Conservation (phyloP, 441 rosid species). For the Brassica balearica region DNA sequence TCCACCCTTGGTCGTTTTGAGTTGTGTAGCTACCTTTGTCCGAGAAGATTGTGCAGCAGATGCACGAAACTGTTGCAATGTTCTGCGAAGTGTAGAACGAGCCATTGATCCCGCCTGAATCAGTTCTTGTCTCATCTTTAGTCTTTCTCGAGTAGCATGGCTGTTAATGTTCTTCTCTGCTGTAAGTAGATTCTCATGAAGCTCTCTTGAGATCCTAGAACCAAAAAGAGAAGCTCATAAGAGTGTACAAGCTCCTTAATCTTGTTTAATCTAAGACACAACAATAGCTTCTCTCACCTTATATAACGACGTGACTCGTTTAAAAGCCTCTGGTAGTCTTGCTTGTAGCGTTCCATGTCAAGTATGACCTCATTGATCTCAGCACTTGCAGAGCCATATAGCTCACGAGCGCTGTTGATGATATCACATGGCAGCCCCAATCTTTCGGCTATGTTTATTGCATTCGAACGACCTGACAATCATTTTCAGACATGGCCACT, state of each 20-base stretch:
- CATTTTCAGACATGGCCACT: slow-evolving; percentile 8
- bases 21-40: slow-evolving; percentile 44
- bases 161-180: slow-evolving; percentile 62
- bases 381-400: slow-evolving; percentile 80
- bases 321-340: slow-evolving; percentile 60
- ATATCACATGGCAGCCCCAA: slow-evolving; percentile 69
- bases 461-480: slow-evolving; percentile 85
- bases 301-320: slow-evolving; percentile 57
- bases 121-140: slow-evolving; percentile 59
- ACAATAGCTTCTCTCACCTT: slow-evolving; percentile 50
- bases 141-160: slow-evolving; percentile 55
- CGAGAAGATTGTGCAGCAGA: slow-evolving; percentile 51
- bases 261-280: slow-evolving; percentile 14
- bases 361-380: slow-evolving; percentile 91
- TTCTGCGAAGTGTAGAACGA: slow-evolving; percentile 70
- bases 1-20: slow-evolving; percentile 33
- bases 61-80: slow-evolving; percentile 62
- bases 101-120: slow-evolving; percentile 66
- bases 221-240: slow-evolving; percentile 22
- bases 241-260: slow-evolving; percentile 7
- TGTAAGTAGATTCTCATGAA: slow-evolving; percentile 57
- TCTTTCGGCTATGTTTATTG: slow-evolving; percentile 83
- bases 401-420: slow-evolving; percentile 60
- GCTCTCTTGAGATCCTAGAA: slow-evolving; percentile 68
- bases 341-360: slow-evolving; percentile 88